Percentiles rank a stretch among this genome's conserved stretches.
phyloP scores from a whole-genome alignment of 345 rosid genomes.

The Euphorbia tirucalli region DNA sequence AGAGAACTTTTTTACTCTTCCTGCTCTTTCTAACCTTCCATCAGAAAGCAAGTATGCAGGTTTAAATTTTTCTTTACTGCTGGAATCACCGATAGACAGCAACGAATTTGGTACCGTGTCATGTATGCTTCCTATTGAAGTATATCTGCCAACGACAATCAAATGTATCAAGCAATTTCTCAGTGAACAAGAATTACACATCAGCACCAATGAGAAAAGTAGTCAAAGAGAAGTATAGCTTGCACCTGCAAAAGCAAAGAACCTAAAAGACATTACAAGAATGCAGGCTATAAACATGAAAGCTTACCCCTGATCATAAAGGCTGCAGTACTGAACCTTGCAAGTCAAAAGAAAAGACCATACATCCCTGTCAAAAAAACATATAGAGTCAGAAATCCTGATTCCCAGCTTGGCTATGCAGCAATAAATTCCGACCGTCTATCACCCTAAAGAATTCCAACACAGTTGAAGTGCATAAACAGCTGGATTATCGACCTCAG shows the following conservation, averaged over 20 bases:
- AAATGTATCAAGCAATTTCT: conserved; percentile 8
- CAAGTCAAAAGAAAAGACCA: conserved; percentile 95
- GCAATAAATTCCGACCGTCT: conserved; percentile 1
- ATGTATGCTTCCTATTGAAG: conserved; percentile 92
- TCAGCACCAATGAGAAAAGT: too few species aligned
- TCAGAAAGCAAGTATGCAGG: conserved; percentile 97
- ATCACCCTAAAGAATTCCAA: neutral
- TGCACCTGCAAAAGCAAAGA: conserved; percentile 9
- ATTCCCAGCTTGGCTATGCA: conserved; percentile 1
- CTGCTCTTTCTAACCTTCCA: conserved; percentile 99
- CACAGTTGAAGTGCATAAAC: neutral
- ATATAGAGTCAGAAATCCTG: conserved; percentile 19
- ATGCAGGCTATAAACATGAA: conserved; percentile 22
- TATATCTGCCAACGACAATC: conserved; percentile 52
- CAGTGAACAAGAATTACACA: too few species aligned
- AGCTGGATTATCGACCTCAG: neutral
- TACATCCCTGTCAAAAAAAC: conserved; percentile 69
- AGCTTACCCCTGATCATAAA: conserved; percentile 91
- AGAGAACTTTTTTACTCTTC: conserved; percentile 65
- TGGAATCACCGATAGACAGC: conserved; percentile 45
- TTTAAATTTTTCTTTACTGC: conserved; percentile 57
- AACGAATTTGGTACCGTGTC: conserved; percentile 92
- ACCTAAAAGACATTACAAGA: neutral
- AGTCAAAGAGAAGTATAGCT: neutral
- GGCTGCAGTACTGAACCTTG: conserved; percentile 93